phyloP scores from a whole-genome alignment of 441 rosid genomes.

The Aquilaria agallochum region DNA sequence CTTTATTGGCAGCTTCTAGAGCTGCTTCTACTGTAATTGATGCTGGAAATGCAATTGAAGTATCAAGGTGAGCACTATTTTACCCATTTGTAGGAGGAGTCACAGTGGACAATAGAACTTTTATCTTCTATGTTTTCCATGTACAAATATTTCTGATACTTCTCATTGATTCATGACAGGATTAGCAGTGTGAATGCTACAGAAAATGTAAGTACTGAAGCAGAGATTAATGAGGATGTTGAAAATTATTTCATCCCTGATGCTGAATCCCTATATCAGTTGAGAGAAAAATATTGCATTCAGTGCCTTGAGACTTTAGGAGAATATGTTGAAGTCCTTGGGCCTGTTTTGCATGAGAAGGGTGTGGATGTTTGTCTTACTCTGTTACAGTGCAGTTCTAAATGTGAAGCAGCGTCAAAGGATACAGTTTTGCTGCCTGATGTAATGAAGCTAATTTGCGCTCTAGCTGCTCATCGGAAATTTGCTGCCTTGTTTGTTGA shows the following conservation, averaged over 20 bases:
- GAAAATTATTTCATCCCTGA: constrained; percentile 75
- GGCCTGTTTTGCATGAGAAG: constrained; percentile 95
- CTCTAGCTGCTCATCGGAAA: constrained; percentile 96
- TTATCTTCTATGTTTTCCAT: background rate
- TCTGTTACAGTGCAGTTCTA: constrained; percentile 65
- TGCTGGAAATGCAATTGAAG: constrained; percentile 79
- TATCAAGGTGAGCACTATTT: constrained; percentile 58
- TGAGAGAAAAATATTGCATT: constrained; percentile 90
- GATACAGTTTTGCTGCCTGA: constrained; percentile 64
- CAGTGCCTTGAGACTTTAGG: constrained; percentile 93
- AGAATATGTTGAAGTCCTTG: constrained; percentile 95
- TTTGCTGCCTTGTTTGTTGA: constrained; percentile 99
- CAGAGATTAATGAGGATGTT: constrained; percentile 41
- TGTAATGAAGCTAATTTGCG: constrained; percentile 98
- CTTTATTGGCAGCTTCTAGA: constrained; percentile 82
- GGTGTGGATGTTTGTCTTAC: constrained; percentile 96
- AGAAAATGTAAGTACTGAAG: constrained; percentile 27
- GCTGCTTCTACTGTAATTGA: constrained; percentile 95
- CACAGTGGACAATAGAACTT: no score
- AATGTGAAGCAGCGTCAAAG: constrained; percentile 40
- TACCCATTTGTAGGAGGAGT: no score
- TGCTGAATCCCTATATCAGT: constrained; percentile 62
- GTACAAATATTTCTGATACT: constrained; percentile 17
- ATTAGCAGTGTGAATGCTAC: constrained; percentile 30
- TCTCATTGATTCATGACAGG: constrained; percentile 45